Base-by-base conservation (phyloP, 2,329 filamentous ascomycete species). In the Neonectria ditissima region DNA sequence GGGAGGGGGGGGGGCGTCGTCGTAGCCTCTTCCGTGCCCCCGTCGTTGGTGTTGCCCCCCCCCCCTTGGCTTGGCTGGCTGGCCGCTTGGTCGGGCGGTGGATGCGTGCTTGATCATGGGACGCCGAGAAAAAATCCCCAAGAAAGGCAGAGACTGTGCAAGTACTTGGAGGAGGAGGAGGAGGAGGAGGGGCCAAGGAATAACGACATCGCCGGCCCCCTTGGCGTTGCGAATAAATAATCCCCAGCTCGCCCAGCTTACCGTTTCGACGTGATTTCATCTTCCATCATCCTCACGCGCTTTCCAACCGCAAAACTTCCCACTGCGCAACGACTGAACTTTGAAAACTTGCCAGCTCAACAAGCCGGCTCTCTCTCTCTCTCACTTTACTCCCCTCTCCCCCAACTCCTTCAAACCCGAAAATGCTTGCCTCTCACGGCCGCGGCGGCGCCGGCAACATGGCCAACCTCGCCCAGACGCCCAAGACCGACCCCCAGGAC, bases 361-460 rank as follows among this genome's bases (percentile, higher is more conserved):
- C 45, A 30, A 30, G 20, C n/a, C 45, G 37, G 24, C 55, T 14
- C 24, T 26, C 24, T 26, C 24, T 26, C 24, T 26, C 24, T 26
- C 24, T 32, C 55, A 37, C 20, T 9, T 26, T 22, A 26, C 13
- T 14, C 20, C 26, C 44, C 13, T 4, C 20, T 32, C 32, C 30
- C 41, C 30, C 16, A 30, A 34, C 52, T 39, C 37, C 14, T 47
- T 6, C 18, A 28, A 50, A 5, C 41, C 28, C 43, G 56, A 76
- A 69, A 62, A 84, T 84, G 80, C 75, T 86, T 64, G 80, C 86
- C 45, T 92, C 91, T 43, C 89, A 92, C 74, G 92, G 92, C 72
- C 91, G 92, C 67, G 92, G 92, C 74, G 92, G 92, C 75, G 92
- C 92, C 66, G 91, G 91, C 75, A 93, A 93, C 81, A 91, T 92